Percentiles rank a stretch among this genome's conserved stretches.
These are phyloP conservation scores for Sporopachydermia cereana DNA, from an alignment of 1,139 yeast species.

Conservation along the genomic window DNA sequence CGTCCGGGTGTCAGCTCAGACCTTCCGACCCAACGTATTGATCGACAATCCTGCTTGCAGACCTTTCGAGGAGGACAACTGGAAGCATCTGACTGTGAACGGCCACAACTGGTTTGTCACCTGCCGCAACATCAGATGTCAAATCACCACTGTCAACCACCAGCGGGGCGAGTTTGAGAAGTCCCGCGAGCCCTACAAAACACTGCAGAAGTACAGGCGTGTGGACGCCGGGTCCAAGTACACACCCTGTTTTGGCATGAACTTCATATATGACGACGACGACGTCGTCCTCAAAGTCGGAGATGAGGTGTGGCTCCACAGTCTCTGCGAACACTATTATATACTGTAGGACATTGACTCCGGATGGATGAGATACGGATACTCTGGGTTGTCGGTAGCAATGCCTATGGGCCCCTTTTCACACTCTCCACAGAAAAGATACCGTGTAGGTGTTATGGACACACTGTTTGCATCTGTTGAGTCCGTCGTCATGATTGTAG, in stretches of 20 bases:
- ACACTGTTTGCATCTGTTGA: background rate
- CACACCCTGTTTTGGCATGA: slow-evolving; percentile 28
- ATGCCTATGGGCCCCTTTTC: slow-evolving; percentile 3
- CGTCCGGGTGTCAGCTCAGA: slow-evolving; percentile 14
- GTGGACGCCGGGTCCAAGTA: slow-evolving; percentile 26
- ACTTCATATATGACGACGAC: slow-evolving; percentile 21
- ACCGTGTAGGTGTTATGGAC: background rate
- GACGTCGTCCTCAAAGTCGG: slow-evolving; percentile 22
- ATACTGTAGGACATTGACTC: background rate
- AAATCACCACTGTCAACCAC: slow-evolving; percentile 28
- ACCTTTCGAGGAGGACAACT: slow-evolving; percentile 29
- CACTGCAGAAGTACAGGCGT: slow-evolving; percentile 26
- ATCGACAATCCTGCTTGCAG: slow-evolving; percentile 19
- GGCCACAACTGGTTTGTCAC: slow-evolving; percentile 21
- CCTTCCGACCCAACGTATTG: slow-evolving; percentile 32
- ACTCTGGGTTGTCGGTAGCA: background rate
- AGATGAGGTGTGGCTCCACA: slow-evolving; percentile 19
- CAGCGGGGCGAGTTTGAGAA: slow-evolving; percentile 24
- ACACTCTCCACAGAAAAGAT: slow-evolving; percentile 5
- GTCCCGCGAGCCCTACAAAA: slow-evolving; percentile 23
- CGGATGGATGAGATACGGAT: background rate
- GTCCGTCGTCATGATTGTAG: background rate
- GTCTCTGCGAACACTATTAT: slow-evolving; percentile 16
- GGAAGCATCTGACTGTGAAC: slow-evolving; percentile 23
- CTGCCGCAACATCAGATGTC: slow-evolving; percentile 28